A percentile compares a stretch with the other conserved stretches of the same genome.
These are phyloP conservation scores for Beta macrorhiza DNA, from an alignment of 179 eudicot species.

Conservation along the genomic window DNA sequence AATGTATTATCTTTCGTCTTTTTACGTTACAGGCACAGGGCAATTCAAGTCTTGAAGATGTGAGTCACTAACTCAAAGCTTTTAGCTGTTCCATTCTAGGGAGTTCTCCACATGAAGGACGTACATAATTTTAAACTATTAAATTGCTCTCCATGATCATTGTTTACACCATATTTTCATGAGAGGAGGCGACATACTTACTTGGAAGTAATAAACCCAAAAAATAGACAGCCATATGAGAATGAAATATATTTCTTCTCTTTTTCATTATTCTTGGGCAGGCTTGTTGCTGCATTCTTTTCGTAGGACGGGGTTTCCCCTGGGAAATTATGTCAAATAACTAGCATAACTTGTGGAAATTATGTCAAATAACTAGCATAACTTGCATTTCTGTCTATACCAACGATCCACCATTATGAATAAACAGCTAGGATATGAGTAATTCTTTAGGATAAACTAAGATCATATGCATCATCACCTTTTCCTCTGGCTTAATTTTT, in stretches of 20 bases:
- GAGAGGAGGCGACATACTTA: not conserved
- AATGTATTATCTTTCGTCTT: slow-evolving; percentile 13
- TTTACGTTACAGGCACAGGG: slow-evolving; percentile 40
- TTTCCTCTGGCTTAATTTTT: not conserved
- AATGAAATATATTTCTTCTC: not conserved
- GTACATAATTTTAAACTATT: not conserved
- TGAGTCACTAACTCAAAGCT: slow-evolving; percentile 28
- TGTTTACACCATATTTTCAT: not conserved
- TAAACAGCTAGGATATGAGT: not conserved
- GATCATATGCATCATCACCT: not conserved
- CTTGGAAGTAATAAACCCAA: not conserved
- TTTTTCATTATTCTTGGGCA: too few relatives aligned
- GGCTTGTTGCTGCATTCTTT: too few relatives aligned
- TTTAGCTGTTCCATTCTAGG: not conserved
- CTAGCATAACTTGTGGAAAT: not conserved
- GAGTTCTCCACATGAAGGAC: slow-evolving; percentile 11
- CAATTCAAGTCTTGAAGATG: slow-evolving; percentile 42
- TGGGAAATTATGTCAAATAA: not conserved
- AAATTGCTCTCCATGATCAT: not conserved
- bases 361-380: not conserved
- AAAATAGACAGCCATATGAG: not conserved
- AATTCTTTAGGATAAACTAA: not conserved
- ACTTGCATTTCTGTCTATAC: not conserved
- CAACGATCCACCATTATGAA: not conserved
- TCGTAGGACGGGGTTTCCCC: not conserved